phyloP scores from a whole-genome alignment of 257 asterid species.

The Capsicum pubescens region DNA sequence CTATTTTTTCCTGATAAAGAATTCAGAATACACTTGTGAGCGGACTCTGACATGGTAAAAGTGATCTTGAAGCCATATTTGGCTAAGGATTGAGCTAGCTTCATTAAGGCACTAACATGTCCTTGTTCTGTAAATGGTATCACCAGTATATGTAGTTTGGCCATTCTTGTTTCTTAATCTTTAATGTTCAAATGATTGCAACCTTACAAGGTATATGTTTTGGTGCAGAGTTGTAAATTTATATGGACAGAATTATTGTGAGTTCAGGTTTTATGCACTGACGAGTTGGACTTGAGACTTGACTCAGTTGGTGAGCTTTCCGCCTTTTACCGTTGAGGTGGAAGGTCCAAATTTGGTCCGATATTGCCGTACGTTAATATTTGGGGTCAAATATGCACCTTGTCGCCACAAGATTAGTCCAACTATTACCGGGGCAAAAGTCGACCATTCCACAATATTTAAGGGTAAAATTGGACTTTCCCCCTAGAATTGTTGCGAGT shows the following conservation, averaged over 20 bases:
- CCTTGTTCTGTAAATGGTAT: constrained; percentile 66
- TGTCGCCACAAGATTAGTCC: no score
- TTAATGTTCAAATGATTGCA: background rate
- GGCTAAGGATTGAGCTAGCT: constrained; percentile 52
- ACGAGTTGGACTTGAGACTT: no score
- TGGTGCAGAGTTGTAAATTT: background rate
- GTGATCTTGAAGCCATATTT: constrained; percentile 49
- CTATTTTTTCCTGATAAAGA: constrained; percentile 25
- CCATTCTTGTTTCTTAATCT: constrained; percentile 37
- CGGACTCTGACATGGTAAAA: constrained; percentile 48
- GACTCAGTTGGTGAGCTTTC: no score
- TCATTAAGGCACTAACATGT: constrained; percentile 59
- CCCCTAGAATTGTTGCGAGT: no score
- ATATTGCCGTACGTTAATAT: no score
- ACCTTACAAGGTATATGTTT: background rate
- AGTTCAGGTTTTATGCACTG: no score
- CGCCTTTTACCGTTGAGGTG: no score
- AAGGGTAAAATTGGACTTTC: no score
- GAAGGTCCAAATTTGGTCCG: no score
- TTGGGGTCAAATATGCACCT: no score
- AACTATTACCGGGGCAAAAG: no score
- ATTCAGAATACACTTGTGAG: constrained; percentile 27
- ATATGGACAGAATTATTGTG: background rate
- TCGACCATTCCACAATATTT: no score
- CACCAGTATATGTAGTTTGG: constrained; percentile 49